A percentile compares a stretch with the other conserved stretches of the same genome.
These are phyloP conservation scores for Saururus chinensis DNA, from an alignment of 164 flowering plant species.

Conservation along the genomic window DNA sequence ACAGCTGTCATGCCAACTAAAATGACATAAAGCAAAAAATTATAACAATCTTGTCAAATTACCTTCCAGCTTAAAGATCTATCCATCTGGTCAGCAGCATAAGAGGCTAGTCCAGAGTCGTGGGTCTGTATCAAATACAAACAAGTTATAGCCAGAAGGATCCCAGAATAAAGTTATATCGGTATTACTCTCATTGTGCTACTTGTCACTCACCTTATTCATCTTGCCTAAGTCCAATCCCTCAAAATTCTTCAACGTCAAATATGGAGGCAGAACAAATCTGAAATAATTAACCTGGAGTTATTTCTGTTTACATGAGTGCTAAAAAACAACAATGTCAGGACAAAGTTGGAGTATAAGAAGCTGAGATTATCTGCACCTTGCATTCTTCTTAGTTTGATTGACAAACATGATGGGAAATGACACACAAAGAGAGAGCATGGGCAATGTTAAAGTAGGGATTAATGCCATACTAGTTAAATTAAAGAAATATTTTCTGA, in stretches of 20 bases:
- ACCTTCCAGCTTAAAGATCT: constrained; percentile 79
- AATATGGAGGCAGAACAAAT: constrained; percentile 51
- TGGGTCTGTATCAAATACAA: constrained; percentile 24
- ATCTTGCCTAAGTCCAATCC: constrained; percentile 70
- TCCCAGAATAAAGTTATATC: neutral
- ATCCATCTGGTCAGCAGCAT: constrained; percentile 73
- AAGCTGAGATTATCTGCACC: neutral
- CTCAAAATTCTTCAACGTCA: constrained; percentile 76
- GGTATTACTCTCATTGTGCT: too few species aligned
- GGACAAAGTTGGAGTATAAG: too few species aligned
- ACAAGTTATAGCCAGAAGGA: neutral
- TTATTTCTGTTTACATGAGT: neutral
- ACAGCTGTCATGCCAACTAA: too few species aligned
- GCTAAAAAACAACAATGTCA: neutral
- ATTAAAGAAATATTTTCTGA: too few species aligned
- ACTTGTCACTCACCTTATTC: constrained; percentile 31
- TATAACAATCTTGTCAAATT: neutral
- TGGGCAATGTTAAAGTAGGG: too few species aligned
- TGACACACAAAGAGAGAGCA: too few species aligned
- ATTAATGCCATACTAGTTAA: too few species aligned
- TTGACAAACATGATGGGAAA: too few species aligned
- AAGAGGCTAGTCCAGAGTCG: constrained; percentile 80
- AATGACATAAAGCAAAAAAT: too few species aligned
- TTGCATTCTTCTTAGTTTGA: too few species aligned
- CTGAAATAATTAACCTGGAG: constrained; percentile 16